Evolutionary conservation across 768 basidiomycete genomes (phyloP), one percentile per base, ranked within the genome.

Genomic region (Pulveroboletus sp.): DNA sequence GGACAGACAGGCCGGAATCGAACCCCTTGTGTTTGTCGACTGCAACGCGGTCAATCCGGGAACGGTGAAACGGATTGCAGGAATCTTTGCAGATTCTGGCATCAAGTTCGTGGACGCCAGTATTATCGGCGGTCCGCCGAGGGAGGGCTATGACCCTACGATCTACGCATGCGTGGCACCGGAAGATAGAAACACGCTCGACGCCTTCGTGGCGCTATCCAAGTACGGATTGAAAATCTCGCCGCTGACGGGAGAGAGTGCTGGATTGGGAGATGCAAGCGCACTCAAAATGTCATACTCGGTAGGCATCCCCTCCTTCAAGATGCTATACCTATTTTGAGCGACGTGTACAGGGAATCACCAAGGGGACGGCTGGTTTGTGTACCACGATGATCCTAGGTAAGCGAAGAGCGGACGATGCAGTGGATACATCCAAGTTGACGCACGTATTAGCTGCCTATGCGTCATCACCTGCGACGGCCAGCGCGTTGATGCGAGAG

Each of bases 241-340:
- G 14, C 61, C 70, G 4, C 56, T 83, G 55, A 71, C 61, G 36
- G 78, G 75, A 20, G 75, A 77, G 47, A 76, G n/a, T n/a, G n/a
- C 69, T 1, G 74, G 74, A 2, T 68, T 80, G 20, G 80, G 82
- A 5, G 79, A n/a, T n/a, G n/a, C n/a, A n/a, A 83, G 81, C 52
- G 80, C 80, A 6, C 60, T 83, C 51, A 84, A 83, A 65, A 81
- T 82, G 81, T 78, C 79, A 17, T 81, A 83, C 63, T 78, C 77
- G 42, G 81, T 82, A 45, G 59, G 76, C 66, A n/a, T 39, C 20
- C 35, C n/a, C n/a, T 32, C 32, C 20, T 45, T 48, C 32, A 3
- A 13, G 14, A 42, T n/a, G 29, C 41, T n/a, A 29, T 6, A 14
- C 35, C 38, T 16, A 17, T 16, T 20, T 38, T 56, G 43, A 45